Percentiles rank a stretch among this genome's conserved stretches.
phyloP scores from a whole-genome alignment of 2,329 filamentous ascomycete species.

The Neocatenulostroma microsporum region DNA sequence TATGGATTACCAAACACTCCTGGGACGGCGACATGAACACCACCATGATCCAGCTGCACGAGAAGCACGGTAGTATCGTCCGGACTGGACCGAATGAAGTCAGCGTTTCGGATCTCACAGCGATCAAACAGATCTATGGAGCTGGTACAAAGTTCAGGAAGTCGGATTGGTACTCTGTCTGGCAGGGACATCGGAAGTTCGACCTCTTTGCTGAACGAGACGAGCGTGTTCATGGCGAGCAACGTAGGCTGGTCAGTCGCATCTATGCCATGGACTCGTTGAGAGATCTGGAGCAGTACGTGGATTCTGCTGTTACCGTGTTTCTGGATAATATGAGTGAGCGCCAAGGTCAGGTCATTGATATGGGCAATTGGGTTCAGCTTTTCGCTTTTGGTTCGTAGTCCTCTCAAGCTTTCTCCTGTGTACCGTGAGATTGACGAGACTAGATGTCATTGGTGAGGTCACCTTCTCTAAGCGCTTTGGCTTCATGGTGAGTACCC shows the following conservation, averaged over 20 bases:
- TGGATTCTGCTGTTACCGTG: constrained; percentile 30
- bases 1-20: constrained; percentile 28
- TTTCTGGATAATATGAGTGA: constrained; percentile 30
- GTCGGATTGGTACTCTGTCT: constrained; percentile 35
- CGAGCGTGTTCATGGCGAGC: constrained; percentile 30
- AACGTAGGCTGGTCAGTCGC: constrained; percentile 28
- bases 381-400: constrained; percentile 34
- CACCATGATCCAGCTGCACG: constrained; percentile 24
- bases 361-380: constrained; percentile 35
- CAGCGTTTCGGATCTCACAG: constrained; percentile 21
- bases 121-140: constrained; percentile 28
- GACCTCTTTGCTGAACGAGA: constrained; percentile 35
- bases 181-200: constrained; percentile 33
- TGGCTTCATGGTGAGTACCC: constrained; percentile 31
- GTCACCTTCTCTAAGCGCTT: constrained; percentile 33
- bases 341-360: constrained; percentile 19
- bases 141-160: constrained; percentile 37
- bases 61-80: constrained; percentile 25
- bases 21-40: constrained; percentile 27
- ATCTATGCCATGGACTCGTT: constrained; percentile 34
- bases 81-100: constrained; percentile 27
- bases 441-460: constrained; percentile 35
- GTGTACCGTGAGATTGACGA: background rate
- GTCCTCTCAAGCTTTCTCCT: background rate
- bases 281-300: constrained; percentile 33